Conservation (phyloP, 768 basidiomycete genomes). For the Panaeolus cyanescens region DNA sequence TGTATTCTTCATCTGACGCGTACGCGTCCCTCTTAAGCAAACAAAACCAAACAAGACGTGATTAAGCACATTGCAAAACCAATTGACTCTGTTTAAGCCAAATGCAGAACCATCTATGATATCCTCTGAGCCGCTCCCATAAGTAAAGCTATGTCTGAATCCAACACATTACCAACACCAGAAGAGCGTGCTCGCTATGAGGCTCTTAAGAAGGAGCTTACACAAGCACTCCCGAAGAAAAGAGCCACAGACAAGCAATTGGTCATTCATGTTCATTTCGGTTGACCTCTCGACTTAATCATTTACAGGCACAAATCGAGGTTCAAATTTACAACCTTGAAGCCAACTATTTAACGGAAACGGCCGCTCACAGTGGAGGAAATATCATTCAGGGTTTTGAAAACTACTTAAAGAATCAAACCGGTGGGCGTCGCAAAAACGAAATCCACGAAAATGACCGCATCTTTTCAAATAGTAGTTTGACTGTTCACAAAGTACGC, state of each 20-base stretch:
- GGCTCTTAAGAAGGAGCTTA: constrained; percentile 70
- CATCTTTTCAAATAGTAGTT: constrained; percentile 80
- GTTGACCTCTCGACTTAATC: not conserved
- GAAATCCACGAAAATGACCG: constrained; percentile 80
- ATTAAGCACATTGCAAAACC: not conserved
- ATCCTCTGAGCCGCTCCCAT: not conserved
- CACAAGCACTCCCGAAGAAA: constrained; percentile 75
- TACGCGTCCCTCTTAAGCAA: constrained; percentile 37
- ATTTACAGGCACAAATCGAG: constrained; percentile 69
- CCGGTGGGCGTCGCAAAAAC: constrained; percentile 64
- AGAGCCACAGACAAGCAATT: constrained; percentile 75
- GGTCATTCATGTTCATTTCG: constrained; percentile 34
- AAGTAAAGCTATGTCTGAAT: constrained; percentile 42
- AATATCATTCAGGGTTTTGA: constrained; percentile 91
- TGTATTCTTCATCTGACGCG: constrained; percentile 26
- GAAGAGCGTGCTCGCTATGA: constrained; percentile 78
- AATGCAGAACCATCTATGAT: constrained; percentile 5
- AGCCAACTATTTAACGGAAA: constrained; percentile 75
- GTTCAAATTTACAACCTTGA: constrained; percentile 79
- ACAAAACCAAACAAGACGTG: constrained; percentile 24
- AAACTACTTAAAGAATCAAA: constrained; percentile 80
- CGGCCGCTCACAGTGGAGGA: constrained; percentile 73
- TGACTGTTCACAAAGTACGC: constrained; percentile 71
- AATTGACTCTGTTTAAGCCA: constrained; percentile 7
- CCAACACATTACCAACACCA: constrained; percentile 40